Base-by-base conservation (phyloP, 495 filamentous ascomycete genomes). In the Penicillium roqueforti region DNA sequence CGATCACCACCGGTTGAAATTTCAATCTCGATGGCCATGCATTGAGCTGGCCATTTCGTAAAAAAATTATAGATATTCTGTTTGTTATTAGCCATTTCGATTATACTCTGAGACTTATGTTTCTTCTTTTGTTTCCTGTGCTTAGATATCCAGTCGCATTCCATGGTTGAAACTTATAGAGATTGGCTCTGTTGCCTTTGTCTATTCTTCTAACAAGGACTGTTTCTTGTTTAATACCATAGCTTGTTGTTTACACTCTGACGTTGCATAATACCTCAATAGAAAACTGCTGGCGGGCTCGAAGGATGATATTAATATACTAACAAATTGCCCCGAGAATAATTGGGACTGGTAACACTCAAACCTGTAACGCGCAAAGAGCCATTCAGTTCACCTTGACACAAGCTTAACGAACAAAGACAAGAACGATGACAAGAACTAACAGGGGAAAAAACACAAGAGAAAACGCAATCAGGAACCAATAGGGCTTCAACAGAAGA, bases 51-150 rank as follows among this genome's bases (percentile, higher is more conserved):
- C 42, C 34, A 46, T 57, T 14, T 39, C 39, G 37, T 46, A 57
- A 54, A 57, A 29, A 52, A 51, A 22, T 34, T 54, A 58, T 66
- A 66, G 62, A 66, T 40, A 29, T 43, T 58, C 19, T 55, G 45
- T 48, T 56, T 59, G 47, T 61, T 58, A 45, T 66, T 60, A 60
- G 62, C 62, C 57, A 48, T 57, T 57, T 53, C 53, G 46, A 62
- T 42, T 53, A 62, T 55, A 62, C 50, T 34, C 28, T 36, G 40
- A 37, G 18, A 26, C 50, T 55, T n/a, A 44, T 28, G 36, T 40
- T 37, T 26, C 29, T 34, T 29, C 39, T 25, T 13, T 48, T 23
- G n/a, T 51, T 47, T 47, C 26, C 25, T 26, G 31, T 20, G 16
- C 46, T 28, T 44, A 36, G 26, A 41, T 51, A 32, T 51, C 22